Evolutionary conservation across 805 yeast species (phyloP).

Genomic region (Hanseniaspora jakobsenii): DNA sequence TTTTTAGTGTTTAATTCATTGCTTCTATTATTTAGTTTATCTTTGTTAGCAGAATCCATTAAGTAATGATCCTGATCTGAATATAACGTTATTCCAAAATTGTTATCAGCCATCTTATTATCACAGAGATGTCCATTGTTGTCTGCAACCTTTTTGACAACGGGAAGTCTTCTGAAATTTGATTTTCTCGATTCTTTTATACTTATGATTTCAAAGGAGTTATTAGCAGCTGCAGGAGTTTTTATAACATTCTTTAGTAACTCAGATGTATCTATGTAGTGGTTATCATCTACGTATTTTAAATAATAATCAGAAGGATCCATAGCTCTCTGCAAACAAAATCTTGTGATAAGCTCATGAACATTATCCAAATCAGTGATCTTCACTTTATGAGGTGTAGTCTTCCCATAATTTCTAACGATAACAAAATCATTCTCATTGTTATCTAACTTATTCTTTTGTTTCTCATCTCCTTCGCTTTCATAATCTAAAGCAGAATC

Average conservation of each 20-base stretch:
- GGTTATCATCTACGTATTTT: conserved; percentile 27
- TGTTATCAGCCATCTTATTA: too few species aligned
- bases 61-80: too few species aligned
- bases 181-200: conserved; percentile 32
- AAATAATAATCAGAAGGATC: conserved; percentile 30
- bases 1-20: too few species aligned
- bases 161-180: conserved; percentile 17
- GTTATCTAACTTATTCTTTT: conserved; percentile 30
- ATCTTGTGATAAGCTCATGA: conserved; percentile 29
- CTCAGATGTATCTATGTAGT: conserved; percentile 33
- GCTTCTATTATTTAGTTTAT: too few species aligned
- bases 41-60: too few species aligned
- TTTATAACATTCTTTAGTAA: conserved; percentile 17
- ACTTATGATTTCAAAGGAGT: conserved; percentile 33
- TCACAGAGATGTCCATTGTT: too few species aligned
- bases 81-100: too few species aligned
- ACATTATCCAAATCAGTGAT: conserved; percentile 24
- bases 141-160: conserved; percentile 27
- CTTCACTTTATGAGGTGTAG: conserved; percentile 22
- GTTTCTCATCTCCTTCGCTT: conserved; percentile 21
- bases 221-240: conserved; percentile 10
- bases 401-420: conserved; percentile 17
- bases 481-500: conserved; percentile 8
- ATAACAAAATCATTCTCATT: conserved; percentile 24
- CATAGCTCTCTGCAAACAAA: conserved; percentile 27